Evolutionary conservation across 345 rosid genomes (phyloP), one percentile per base, ranked within the genome.

Genomic region (Turnera subulata): DNA sequence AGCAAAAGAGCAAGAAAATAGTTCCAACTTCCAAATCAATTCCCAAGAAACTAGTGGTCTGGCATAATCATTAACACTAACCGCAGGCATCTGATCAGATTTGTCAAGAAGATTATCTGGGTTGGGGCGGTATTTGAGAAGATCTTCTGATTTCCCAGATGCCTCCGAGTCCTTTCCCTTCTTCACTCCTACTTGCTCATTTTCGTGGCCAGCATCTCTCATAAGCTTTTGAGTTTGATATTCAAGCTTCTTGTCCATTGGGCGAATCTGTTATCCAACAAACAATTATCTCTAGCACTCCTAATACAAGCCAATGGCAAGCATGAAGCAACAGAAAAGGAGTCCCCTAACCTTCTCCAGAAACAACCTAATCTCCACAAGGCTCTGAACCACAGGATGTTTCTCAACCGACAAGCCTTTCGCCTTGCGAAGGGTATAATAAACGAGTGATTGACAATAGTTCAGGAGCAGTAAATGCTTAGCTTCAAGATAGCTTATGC

Each of bases 171-270:
- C 70, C 29, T 65, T 79, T 62, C 59, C 84, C 46, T 73, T 29
- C 8, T 29, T 69, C 35, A 63, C 46, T 44, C 45, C 62, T 50
- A 54, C 58, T 72, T 67, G 65, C 40, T 64, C 83, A 16, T 54
- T 18, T 21, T 71, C 65, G 57, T 62, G 72, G 15, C 48, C 77
- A 56, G 66, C 45, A 19, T 67, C 77, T 57, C 71, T 81, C 1
- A 81, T 79, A 55, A 93, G 86, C 79, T 89, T 93, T 74, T 87
- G 85, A 53, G 89, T 77, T 76, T 89, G 96, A 78, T 93, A 93
- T 18, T 93, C 91, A 53, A 86, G 86, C 46, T 85, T 93, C 53
- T 87, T 89, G 76, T 89, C 99, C 39, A 93, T 85, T 11, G 90
- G 90, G 39, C 94, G 85, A 57, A 93, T 82, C 96, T 93, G 81